phyloP scores from a whole-genome alignment of 306 rosid genomes.

The Mimosa bimucronata region DNA sequence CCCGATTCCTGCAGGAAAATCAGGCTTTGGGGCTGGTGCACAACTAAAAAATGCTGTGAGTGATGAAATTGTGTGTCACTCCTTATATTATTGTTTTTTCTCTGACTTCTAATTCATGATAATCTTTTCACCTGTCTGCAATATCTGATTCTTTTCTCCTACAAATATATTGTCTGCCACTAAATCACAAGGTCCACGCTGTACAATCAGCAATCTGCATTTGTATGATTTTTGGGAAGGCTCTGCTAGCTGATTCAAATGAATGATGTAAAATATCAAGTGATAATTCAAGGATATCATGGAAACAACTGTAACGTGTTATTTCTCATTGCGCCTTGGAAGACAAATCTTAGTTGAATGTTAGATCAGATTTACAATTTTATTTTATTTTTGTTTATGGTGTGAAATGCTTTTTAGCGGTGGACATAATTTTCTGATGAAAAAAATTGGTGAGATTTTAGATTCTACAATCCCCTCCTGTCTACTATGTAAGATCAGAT shows the following conservation, averaged over 20 bases:
- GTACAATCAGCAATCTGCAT: background rate
- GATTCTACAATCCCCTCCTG: conserved; percentile 5
- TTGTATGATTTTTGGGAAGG: background rate
- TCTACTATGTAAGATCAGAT: too few species aligned
- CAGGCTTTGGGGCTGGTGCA: conserved; percentile 88
- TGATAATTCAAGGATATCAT: background rate
- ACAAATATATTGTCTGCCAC: conserved; percentile 11
- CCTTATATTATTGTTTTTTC: conserved; percentile 11
- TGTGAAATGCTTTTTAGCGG: conserved; percentile 1
- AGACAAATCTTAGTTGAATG: background rate
- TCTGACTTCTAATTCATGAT: conserved; percentile 1
- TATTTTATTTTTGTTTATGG: background rate
- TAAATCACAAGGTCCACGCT: background rate
- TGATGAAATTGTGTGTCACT: background rate
- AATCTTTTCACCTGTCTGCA: background rate
- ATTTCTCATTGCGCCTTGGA: background rate
- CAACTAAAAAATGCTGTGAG: conserved; percentile 94
- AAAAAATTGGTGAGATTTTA: conserved; percentile 11
- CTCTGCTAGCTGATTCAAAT: background rate
- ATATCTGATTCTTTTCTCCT: background rate
- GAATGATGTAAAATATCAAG: background rate
- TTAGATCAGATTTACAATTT: background rate
- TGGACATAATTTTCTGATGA: background rate
- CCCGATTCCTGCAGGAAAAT: conserved; percentile 86
- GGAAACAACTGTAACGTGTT: background rate